These are phyloP conservation scores for Coemansia sp. DNA, from an alignment of 192 early-diverging fungal genomes.

Conservation along the genomic window DNA sequence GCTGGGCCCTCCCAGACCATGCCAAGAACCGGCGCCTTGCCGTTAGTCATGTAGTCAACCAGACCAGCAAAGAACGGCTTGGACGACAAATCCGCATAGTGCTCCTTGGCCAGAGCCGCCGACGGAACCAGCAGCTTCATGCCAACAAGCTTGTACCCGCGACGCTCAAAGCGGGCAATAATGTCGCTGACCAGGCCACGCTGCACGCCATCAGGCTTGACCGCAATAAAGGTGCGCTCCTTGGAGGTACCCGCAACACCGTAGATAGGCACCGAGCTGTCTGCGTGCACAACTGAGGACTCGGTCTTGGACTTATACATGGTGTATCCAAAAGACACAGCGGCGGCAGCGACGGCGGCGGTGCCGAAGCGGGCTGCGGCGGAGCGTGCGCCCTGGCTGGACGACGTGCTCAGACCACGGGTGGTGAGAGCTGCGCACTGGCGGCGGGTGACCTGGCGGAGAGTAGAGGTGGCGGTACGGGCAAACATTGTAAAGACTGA, in stretches of 20 bases:
- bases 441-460: constrained; percentile 52
- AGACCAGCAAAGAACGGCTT: constrained; percentile 89
- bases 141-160: constrained; percentile 89
- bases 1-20: constrained; percentile 84
- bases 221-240: constrained; percentile 76
- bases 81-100: constrained; percentile 81
- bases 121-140: constrained; percentile 73
- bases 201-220: constrained; percentile 86
- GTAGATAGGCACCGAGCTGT: constrained; percentile 49
- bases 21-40: constrained; percentile 79
- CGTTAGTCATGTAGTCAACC: constrained; percentile 91
- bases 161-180: constrained; percentile 81
- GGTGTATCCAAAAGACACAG: constrained; percentile 34
- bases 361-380: constrained; percentile 24
- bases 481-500: constrained; percentile 37
- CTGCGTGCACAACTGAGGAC: constrained; percentile 22
- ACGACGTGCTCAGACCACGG: constrained; percentile 37
- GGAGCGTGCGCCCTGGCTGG: constrained; percentile 20
- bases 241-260: constrained; percentile 60
- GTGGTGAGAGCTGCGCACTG: constrained; percentile 27
- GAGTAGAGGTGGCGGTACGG: constrained; percentile 28
- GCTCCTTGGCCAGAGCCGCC: constrained; percentile 71
- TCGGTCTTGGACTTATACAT: constrained; percentile 22
- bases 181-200: constrained; percentile 85
- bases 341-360: constrained; percentile 32